Base-by-base conservation (phyloP, 176 grass and related monocot genomes). In the Raddia distichophylla region DNA sequence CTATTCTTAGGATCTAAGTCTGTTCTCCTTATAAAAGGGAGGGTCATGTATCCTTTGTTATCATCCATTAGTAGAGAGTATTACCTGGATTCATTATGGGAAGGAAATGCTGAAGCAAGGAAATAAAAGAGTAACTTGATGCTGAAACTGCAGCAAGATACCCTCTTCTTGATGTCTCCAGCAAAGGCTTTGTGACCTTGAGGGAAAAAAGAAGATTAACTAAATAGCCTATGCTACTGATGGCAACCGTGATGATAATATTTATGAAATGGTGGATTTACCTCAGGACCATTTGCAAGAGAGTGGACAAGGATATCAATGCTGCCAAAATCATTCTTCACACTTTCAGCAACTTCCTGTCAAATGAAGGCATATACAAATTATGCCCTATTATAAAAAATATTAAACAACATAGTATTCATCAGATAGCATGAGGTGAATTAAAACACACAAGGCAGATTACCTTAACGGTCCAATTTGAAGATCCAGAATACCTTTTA, bases 271-370 rank as follows among this genome's bases (percentile, higher is more conserved):
- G 63, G 13, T 46, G 15, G 73, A 16, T 34, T 69, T 71, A 91
- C 96, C 88, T 98, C 96, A 67, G 96, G 93, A 43, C 96, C 96
- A 86, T 98, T 98, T 22, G 96, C 96, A 83, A 98, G 93, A 76
- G 96, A 98, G 74, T 95, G 90, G 60, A 98, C 92, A 73, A 98
- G 90, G 69, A 98, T 98, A 76, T 98, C 96, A 84, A 98, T 98
- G 76, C 82, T 95, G 34, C 90, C 96, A 91, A 95, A 98, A 91
- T 98, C 96, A 52, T 90, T 94, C 64, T 93, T 95, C 37, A 98
- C 96, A 69, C 83, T 75, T 82, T 98, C 90, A 49, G 89, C 96
- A 74, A 90, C 93, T 98, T 98, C 96, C 96, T 92, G 52, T 19
- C 51, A 79, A 71, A 79, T 84, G 19, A 64, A 80, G 55, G 52